These are phyloP conservation scores for Trifolium dubium DNA, from an alignment of 306 rosid genomes.

Conservation along the genomic window DNA sequence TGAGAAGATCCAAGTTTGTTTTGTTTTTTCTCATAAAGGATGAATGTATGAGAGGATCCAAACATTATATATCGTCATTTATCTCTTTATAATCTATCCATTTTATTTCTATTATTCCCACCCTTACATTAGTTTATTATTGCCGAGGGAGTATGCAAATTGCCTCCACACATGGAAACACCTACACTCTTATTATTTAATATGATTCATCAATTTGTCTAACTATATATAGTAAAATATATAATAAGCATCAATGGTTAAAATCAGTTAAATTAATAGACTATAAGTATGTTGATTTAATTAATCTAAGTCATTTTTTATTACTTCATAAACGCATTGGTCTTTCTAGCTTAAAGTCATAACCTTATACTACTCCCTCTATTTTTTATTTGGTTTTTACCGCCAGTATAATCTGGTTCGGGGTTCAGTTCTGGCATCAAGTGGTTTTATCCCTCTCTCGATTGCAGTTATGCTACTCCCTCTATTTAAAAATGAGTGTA, in stretches of 20 bases:
- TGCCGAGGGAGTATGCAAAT: background rate
- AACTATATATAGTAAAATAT: background rate
- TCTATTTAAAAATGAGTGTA: no score
- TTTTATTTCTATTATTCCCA: no score
- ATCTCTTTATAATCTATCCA: background rate
- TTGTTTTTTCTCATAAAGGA: no score
- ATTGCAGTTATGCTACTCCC: no score
- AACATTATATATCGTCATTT: no score
- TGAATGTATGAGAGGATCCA: background rate
- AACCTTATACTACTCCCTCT: background rate
- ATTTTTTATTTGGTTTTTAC: no score
- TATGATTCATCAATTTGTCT: background rate
- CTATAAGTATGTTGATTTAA: constrained; percentile 1
- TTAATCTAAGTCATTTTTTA: background rate
- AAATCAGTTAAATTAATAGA: background rate
- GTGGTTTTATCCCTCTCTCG: no score
- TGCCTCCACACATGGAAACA: constrained; percentile 9
- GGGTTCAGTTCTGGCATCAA: no score
- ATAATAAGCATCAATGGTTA: background rate
- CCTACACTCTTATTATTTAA: background rate
- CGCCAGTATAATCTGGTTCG: no score
- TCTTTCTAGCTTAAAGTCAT: constrained; percentile 24
- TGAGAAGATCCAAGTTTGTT: background rate
- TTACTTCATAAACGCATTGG: background rate
- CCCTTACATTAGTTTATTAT: background rate